These are phyloP conservation scores for Entamoeba dispar DNA, from an alignment of 208 protist species.

Conservation along the genomic window DNA sequence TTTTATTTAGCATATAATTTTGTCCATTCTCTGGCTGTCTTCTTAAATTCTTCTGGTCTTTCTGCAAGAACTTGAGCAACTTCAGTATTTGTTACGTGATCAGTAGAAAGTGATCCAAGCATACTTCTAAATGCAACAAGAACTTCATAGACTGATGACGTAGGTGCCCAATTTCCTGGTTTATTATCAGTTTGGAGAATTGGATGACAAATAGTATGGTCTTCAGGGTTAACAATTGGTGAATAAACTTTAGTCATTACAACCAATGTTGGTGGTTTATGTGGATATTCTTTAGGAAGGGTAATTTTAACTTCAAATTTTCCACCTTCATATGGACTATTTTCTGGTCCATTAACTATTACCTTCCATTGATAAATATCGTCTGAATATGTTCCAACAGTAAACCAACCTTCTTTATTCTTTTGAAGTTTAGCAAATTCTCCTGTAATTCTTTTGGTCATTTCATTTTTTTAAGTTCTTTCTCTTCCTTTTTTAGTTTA, in stretches of 20 bases:
- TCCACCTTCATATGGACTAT: constrained; percentile 56
- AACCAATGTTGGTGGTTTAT: constrained; percentile 10
- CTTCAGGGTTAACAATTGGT: constrained; percentile 11
- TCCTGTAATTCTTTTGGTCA: too few species aligned
- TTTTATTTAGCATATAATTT: not conserved
- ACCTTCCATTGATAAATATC: constrained; percentile 85
- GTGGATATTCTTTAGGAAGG: constrained; percentile 11
- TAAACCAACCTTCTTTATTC: constrained; percentile 46
- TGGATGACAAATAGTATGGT: constrained; percentile 7
- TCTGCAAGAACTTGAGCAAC: not conserved
- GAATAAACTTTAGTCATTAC: constrained; percentile 17
- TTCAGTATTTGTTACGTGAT: not conserved
- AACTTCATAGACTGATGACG: too few species aligned
- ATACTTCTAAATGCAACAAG: too few species aligned
- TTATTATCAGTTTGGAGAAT: not conserved
- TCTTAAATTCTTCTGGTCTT: not conserved
- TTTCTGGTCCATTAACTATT: constrained; percentile 67
- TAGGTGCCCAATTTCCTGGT: too few species aligned
- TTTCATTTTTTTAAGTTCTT: too few species aligned
- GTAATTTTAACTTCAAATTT: not conserved
- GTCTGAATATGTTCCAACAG: constrained; percentile 64
- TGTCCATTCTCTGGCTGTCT: constrained; percentile 10
- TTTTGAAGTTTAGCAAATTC: too few species aligned
- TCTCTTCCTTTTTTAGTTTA: too few species aligned
- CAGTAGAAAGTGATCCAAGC: not conserved